Conservation (phyloP, 1,139 yeast genomes). For the Scheffersomyces segobiensis region DNA sequence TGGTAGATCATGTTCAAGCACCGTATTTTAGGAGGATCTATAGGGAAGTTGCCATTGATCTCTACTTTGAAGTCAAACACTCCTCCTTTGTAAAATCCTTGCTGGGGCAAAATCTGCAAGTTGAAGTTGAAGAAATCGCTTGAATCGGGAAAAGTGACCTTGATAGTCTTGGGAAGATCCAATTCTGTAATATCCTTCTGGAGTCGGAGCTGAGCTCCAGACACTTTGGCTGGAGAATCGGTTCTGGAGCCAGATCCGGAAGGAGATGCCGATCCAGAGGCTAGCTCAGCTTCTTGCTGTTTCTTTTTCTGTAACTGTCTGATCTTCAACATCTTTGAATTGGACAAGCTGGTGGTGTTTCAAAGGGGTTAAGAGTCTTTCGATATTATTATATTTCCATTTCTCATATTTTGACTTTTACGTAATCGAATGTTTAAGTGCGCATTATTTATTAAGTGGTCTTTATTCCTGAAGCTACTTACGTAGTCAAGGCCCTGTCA, state of each 20-base stretch:
- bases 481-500: no score
- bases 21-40: constrained; percentile 86
- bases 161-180: constrained; percentile 65
- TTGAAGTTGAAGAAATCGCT: constrained; percentile 61
- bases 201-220: constrained; percentile 56
- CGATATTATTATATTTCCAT: not conserved
- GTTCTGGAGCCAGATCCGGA: constrained; percentile 7
- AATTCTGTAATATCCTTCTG: constrained; percentile 69
- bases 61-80: constrained; percentile 63
- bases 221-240: constrained; percentile 23
- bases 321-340: constrained; percentile 38
- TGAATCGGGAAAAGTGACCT: constrained; percentile 55
- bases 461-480: no score
- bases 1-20: constrained; percentile 78
- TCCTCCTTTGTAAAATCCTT: constrained; percentile 78
- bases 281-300: constrained; percentile 42
- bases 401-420: not conserved
- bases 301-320: constrained; percentile 61
- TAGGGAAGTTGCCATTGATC: constrained; percentile 77
- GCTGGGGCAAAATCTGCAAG: constrained; percentile 67
- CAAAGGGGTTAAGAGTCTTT: not conserved
- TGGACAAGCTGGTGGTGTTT: not conserved
- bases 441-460: not conserved
- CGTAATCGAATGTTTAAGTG: not conserved
- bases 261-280: constrained; percentile 8